Conservation (phyloP, 2,329 filamentous ascomycete species). For the Nemania sp. region DNA sequence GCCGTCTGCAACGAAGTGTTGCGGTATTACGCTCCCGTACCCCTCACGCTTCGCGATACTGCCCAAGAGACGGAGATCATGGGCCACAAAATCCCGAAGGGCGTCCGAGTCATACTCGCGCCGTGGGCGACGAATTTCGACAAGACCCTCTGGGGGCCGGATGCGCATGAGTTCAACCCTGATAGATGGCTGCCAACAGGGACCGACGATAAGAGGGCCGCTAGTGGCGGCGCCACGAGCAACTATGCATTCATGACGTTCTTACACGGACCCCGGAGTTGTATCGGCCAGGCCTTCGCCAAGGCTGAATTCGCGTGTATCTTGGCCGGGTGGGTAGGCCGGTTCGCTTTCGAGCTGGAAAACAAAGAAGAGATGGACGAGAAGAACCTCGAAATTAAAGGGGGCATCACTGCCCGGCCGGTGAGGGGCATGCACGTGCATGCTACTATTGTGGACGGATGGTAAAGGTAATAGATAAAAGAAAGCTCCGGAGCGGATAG, state of each 20-base stretch:
- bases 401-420: slow-evolving; percentile 72
- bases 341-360: slow-evolving; percentile 66
- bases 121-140: slow-evolving; percentile 72
- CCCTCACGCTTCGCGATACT: slow-evolving; percentile 63
- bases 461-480: slow-evolving; percentile 48
- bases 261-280: slow-evolving; percentile 81
- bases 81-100: slow-evolving; percentile 63
- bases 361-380: slow-evolving; percentile 67
- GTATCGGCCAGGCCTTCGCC: slow-evolving; percentile 82
- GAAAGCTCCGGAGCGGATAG: too few relatives aligned
- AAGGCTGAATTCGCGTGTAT: slow-evolving; percentile 84
- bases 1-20: slow-evolving; percentile 50
- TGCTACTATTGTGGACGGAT: slow-evolving; percentile 68
- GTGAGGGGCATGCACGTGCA: slow-evolving; percentile 71
- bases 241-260: slow-evolving; percentile 84
- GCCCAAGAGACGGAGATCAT: slow-evolving; percentile 58
- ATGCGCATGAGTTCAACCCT: slow-evolving; percentile 76
- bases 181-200: slow-evolving; percentile 67
- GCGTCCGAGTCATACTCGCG: slow-evolving; percentile 65
- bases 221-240: slow-evolving; percentile 70
- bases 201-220: slow-evolving; percentile 47
- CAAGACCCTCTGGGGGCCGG: slow-evolving; percentile 71
- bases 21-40: slow-evolving; percentile 48
- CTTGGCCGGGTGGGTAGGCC: slow-evolving; percentile 74
- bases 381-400: slow-evolving; percentile 66